These are phyloP conservation scores for Aureobasidium sp. DNA, from an alignment of 2,329 filamentous ascomycete genomes.

Conservation along the genomic window DNA sequence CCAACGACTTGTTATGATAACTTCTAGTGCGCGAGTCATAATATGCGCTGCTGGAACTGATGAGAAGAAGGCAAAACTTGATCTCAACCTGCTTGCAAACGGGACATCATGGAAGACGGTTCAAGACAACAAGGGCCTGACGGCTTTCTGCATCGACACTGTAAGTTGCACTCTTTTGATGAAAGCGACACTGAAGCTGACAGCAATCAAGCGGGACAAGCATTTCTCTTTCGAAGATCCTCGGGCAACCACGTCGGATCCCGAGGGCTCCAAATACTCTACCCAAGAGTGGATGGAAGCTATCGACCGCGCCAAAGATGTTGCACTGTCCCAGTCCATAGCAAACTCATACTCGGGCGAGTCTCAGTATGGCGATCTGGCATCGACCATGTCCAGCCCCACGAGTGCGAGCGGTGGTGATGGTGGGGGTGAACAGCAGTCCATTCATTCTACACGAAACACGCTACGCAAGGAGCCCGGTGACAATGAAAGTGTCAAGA, in stretches of 20 bases:
- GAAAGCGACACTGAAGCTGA: slow-evolving; percentile 18
- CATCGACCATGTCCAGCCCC: slow-evolving; percentile 63
- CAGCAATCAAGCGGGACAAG: slow-evolving; percentile 61
- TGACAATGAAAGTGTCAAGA: slow-evolving; percentile 48
- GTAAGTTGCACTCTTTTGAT: slow-evolving; percentile 51
- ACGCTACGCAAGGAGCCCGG: slow-evolving; percentile 38
- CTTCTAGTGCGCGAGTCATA: slow-evolving; percentile 81
- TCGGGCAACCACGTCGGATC: slow-evolving; percentile 62
- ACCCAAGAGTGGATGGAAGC: slow-evolving; percentile 90
- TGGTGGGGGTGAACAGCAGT: slow-evolving; percentile 36
- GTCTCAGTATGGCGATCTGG: slow-evolving; percentile 37
- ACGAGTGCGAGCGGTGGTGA: slow-evolving; percentile 63
- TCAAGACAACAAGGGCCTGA: slow-evolving; percentile 78
- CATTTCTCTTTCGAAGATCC: slow-evolving; percentile 90
- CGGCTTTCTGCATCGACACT: slow-evolving; percentile 85
- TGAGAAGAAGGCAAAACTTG: slow-evolving; percentile 90
- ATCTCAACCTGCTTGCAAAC: slow-evolving; percentile 72
- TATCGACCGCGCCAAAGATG: slow-evolving; percentile 76
- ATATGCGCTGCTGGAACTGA: slow-evolving; percentile 87
- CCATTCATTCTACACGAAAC: slow-evolving; percentile 32
- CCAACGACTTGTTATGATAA: slow-evolving; percentile 89
- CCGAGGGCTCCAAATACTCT: slow-evolving; percentile 58
- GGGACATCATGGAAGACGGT: slow-evolving; percentile 75
- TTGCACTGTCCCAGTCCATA: slow-evolving; percentile 67
- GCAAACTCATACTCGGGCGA: slow-evolving; percentile 56